Conservation (phyloP, 306 rosid species). For the Lotus japonicus region DNA sequence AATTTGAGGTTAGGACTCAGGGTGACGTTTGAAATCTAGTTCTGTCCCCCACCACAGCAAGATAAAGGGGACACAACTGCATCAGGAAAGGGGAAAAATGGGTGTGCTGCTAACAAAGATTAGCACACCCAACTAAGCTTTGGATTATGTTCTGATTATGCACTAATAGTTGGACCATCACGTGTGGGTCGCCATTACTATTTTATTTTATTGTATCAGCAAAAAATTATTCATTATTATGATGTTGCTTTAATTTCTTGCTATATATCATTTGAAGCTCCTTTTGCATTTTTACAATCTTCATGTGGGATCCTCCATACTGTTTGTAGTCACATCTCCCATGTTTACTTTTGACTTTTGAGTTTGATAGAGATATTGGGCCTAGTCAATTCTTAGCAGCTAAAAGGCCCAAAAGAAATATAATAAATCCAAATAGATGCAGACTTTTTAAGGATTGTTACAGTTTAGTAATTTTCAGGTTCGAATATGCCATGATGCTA, state of each 20-base stretch:
- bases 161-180: slow-evolving; percentile 29
- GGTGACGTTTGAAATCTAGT: slow-evolving; percentile 13
- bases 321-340: not conserved
- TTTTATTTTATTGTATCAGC: not conserved
- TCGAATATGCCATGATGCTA: too few species aligned
- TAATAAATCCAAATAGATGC: too few species aligned
- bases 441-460: too few species aligned
- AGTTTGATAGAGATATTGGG: too few species aligned
- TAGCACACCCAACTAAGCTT: not conserved
- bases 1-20: slow-evolving; percentile 1
- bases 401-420: too few species aligned
- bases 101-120: not conserved
- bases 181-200: slow-evolving; percentile 8
- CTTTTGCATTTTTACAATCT: not conserved
- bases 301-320: not conserved
- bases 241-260: not conserved
- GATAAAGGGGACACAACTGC: slow-evolving; percentile 6
- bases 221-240: not conserved
- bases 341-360: not conserved
- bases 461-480: too few species aligned
- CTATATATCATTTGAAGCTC: not conserved
- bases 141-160: slow-evolving; percentile 23
- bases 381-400: too few species aligned
- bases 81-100: not conserved
- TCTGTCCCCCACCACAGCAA: slow-evolving; percentile 20